phyloP scores from a whole-genome alignment of 2,329 filamentous ascomycete genomes.

The Paracorniculantispora psalliotae region DNA sequence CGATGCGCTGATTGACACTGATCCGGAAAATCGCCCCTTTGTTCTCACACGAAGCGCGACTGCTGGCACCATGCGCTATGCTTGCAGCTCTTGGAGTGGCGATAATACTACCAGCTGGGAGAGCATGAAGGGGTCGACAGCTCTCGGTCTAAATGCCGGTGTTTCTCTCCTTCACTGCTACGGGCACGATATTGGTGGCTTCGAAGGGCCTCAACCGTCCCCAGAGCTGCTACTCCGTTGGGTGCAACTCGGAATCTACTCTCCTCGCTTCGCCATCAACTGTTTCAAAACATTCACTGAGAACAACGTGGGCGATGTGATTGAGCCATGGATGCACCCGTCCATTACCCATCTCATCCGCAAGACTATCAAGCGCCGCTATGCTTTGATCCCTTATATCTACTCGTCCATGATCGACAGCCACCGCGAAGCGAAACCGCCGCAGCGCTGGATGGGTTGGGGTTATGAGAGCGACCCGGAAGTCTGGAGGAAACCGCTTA shows the following conservation, averaged over 20 bases:
- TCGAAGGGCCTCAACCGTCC: slow-evolving; percentile 67
- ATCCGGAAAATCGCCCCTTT: slow-evolving; percentile 58
- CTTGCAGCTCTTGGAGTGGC: slow-evolving; percentile 68
- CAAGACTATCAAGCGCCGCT: slow-evolving; percentile 62
- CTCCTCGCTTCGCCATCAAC: slow-evolving; percentile 69
- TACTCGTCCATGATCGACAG: slow-evolving; percentile 61
- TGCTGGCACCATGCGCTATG: slow-evolving; percentile 64
- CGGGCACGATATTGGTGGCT: slow-evolving; percentile 71
- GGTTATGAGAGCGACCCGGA: slow-evolving; percentile 62
- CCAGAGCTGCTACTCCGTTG: slow-evolving; percentile 68
- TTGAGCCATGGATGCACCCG: slow-evolving; percentile 75
- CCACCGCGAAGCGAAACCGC: slow-evolving; percentile 56
- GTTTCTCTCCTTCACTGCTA: slow-evolving; percentile 65
- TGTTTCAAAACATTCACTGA: slow-evolving; percentile 70
- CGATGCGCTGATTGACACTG: slow-evolving; percentile 56
- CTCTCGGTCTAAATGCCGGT: slow-evolving; percentile 62
- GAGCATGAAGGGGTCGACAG: slow-evolving; percentile 67
- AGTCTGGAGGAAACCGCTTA: slow-evolving; percentile 58
- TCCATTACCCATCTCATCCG: slow-evolving; percentile 59
- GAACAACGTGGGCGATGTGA: slow-evolving; percentile 65
- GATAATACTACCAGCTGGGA: slow-evolving; percentile 73
- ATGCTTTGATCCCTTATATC: slow-evolving; percentile 67
- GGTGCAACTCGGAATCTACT: slow-evolving; percentile 67
- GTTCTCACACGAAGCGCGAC: slow-evolving; percentile 68
- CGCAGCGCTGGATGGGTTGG: slow-evolving; percentile 70